Evolutionary conservation across 2,329 filamentous ascomycete genomes (phyloP).

Genomic region (Fusarium paranaense): DNA sequence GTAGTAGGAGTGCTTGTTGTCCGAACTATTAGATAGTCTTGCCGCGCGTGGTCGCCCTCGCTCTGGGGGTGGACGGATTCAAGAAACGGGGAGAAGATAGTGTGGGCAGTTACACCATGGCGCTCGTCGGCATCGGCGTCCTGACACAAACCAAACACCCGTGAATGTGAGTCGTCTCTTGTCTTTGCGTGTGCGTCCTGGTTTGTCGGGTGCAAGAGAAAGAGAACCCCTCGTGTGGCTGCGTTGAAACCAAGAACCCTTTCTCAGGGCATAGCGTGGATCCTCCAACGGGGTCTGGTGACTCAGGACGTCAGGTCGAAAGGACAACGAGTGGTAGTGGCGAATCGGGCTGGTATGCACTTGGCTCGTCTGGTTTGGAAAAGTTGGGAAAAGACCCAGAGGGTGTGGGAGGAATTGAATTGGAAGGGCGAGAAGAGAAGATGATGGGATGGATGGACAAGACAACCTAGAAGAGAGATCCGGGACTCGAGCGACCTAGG

Average conservation of each 20-base stretch:
- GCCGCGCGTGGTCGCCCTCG: constrained; percentile 29
- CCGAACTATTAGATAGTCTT: constrained; percentile 5
- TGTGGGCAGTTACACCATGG: constrained; percentile 44
- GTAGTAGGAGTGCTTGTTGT: constrained; percentile 29
- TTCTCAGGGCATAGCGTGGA: constrained; percentile 44
- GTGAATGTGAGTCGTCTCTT: constrained; percentile 24
- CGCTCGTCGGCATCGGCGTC: constrained; percentile 34
- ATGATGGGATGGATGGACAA: constrained; percentile 26
- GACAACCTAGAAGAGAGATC: constrained; percentile 29
- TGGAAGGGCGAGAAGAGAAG: constrained; percentile 30
- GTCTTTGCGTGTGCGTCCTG: constrained; percentile 21
- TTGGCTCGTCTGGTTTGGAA: constrained; percentile 38
- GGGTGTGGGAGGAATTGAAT: constrained; percentile 41
- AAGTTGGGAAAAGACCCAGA: constrained; percentile 39
- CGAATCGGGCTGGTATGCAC: constrained; percentile 46
- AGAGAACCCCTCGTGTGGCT: constrained; percentile 40
- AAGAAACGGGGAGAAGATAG: constrained; percentile 36
- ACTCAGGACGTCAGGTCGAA: constrained; percentile 43
- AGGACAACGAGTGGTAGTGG: constrained; percentile 43
- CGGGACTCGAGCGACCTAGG: constrained; percentile 1
- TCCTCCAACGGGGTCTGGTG: constrained; percentile 40
- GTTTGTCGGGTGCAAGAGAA: constrained; percentile 20
- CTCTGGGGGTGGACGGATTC: constrained; percentile 33
- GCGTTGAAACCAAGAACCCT: constrained; percentile 38
- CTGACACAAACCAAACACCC: constrained; percentile 36